Percentiles rank a stretch among this genome's conserved stretches.
phyloP scores from a whole-genome alignment of 2,329 filamentous ascomycete species.

The Phialocephala subalpina region DNA sequence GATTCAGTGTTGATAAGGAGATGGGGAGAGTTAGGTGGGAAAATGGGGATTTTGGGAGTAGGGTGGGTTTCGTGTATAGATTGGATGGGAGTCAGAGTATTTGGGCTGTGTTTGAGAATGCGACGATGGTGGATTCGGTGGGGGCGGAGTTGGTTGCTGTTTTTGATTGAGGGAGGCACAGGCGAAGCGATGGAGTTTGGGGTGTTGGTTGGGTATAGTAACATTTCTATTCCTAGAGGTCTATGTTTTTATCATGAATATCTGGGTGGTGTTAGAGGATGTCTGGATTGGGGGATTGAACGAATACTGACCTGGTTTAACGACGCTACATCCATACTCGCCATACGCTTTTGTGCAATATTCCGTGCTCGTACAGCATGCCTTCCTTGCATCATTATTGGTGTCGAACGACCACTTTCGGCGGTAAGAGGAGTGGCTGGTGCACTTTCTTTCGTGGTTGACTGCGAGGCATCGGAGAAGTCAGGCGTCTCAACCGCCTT shows the following conservation, averaged over 20 bases:
- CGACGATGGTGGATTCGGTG: neutral
- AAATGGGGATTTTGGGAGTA: neutral
- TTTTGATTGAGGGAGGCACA: conserved; percentile 7
- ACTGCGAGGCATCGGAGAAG: conserved; percentile 28
- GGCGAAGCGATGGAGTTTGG: neutral
- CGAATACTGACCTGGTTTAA: conserved; percentile 77
- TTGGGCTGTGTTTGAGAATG: conserved; percentile 11
- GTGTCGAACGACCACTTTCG: conserved; percentile 53
- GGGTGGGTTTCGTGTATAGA: conserved; percentile 1
- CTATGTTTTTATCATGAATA: conserved; percentile 71
- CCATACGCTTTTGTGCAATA: conserved; percentile 88
- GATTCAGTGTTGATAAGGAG: conserved; percentile 6
- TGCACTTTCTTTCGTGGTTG: conserved; percentile 36
- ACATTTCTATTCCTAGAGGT: conserved; percentile 26
- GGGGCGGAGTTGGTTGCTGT: conserved; percentile 11
- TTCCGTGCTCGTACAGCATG: conserved; percentile 81
- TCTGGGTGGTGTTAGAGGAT: conserved; percentile 51
- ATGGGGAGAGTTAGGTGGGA: neutral
- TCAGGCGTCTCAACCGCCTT: conserved; percentile 43
- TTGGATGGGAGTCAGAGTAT: conserved; percentile 6
- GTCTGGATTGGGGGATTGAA: neutral
- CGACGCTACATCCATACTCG: conserved; percentile 81
- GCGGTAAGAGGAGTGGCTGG: conserved; percentile 44
- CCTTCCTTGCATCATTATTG: conserved; percentile 60
- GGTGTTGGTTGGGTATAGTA: neutral